Conservation (phyloP, 2,329 filamentous ascomycete genomes). For the Aspergillus sp. region DNA sequence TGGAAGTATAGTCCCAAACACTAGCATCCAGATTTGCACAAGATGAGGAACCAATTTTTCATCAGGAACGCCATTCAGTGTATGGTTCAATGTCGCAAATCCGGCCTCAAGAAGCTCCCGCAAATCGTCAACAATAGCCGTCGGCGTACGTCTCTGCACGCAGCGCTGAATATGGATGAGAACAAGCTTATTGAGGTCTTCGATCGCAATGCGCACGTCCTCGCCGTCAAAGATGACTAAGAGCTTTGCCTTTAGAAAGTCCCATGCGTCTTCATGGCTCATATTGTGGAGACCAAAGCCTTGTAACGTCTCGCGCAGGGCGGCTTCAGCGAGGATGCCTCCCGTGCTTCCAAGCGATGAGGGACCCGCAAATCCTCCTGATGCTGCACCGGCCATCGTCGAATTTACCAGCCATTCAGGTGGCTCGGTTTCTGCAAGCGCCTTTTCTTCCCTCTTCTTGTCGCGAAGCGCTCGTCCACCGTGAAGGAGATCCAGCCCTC, state of each 20-base stretch:
- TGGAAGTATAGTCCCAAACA: slow-evolving; percentile 86
- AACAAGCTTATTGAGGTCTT: slow-evolving; percentile 68
- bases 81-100: slow-evolving; percentile 84
- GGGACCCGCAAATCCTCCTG: slow-evolving; percentile 38
- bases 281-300: slow-evolving; percentile 71
- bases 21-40: slow-evolving; percentile 92
- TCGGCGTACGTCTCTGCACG: slow-evolving; percentile 63
- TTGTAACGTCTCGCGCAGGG: slow-evolving; percentile 47
- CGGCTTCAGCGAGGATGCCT: slow-evolving; percentile 39
- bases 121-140: slow-evolving; percentile 65
- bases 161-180: slow-evolving; percentile 66
- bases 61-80: slow-evolving; percentile 76
- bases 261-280: slow-evolving; percentile 69
- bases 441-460: slow-evolving; percentile 76
- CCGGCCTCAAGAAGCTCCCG: slow-evolving; percentile 69
- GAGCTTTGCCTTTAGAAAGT: slow-evolving; percentile 66
- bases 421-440: slow-evolving; percentile 43
- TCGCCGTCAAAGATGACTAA: slow-evolving; percentile 69
- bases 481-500: slow-evolving; percentile 77
- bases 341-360: slow-evolving; percentile 42
- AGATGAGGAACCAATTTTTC: slow-evolving; percentile 87
- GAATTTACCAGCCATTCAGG: slow-evolving; percentile 39
- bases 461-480: slow-evolving; percentile 76
- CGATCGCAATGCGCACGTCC: slow-evolving; percentile 66
- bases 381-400: slow-evolving; percentile 29